Conservation (phyloP, 163 green algal species). For the Chlamydomonas reinhardtii region DNA sequence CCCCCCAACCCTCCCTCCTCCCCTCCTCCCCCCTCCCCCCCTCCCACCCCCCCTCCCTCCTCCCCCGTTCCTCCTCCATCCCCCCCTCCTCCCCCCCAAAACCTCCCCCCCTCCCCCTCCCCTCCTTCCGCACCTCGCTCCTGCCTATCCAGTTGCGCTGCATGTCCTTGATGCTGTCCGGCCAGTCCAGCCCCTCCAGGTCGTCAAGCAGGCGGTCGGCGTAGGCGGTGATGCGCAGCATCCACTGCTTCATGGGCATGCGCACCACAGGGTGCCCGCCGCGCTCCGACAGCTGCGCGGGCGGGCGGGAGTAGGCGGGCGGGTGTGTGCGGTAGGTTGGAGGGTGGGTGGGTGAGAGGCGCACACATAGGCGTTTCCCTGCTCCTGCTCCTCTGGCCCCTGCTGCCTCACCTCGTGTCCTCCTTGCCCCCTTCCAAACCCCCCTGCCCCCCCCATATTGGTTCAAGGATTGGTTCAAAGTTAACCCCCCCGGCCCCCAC, state of each 20-base stretch:
- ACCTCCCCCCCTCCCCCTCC: background rate
- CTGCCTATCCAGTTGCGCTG: constrained; percentile 99
- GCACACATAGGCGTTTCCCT: too few species aligned
- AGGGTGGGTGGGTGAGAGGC: background rate
- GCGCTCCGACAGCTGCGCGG: constrained; percentile 82
- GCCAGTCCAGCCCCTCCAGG: constrained; percentile 96
- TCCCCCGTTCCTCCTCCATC: too few species aligned
- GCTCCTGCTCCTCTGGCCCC: too few species aligned
- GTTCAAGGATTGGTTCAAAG: too few species aligned
- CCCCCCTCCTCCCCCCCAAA: too few species aligned
- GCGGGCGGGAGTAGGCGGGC: background rate
- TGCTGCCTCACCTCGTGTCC: background rate
- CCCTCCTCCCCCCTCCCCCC: too few species aligned
- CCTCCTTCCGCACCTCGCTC: constrained; percentile 75
- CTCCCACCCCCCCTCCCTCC: too few species aligned
- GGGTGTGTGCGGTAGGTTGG: background rate
- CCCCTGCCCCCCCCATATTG: background rate
- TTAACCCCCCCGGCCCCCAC: background rate
- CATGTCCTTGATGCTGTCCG: constrained; percentile 98
- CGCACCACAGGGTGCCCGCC: constrained; percentile 93
- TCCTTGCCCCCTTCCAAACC: background rate
- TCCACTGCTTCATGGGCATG: constrained; percentile 98
- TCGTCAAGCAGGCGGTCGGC: constrained; percentile 94
- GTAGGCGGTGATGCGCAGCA: constrained; percentile 97
- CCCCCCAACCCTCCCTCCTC: background rate